A percentile compares a stretch with the other conserved stretches of the same genome.
Evolutionary conservation across 2,329 filamentous ascomycete species (phyloP).

Genomic region (Daldinia sp.): DNA sequence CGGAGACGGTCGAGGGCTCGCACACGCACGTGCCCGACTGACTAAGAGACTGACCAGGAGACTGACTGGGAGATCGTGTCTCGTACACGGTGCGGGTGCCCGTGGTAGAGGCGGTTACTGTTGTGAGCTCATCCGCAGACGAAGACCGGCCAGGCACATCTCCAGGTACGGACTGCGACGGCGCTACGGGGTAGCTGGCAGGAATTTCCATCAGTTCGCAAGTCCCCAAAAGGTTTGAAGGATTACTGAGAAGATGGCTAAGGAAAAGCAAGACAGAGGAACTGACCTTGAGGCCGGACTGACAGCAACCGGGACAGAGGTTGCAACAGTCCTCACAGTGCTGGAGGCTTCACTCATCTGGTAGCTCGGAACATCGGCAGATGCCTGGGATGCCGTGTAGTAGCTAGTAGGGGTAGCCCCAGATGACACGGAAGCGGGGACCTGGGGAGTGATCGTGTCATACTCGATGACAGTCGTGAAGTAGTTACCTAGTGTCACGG

Average conservation of each 20-base stretch:
- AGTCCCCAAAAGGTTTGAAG: constrained; percentile 10
- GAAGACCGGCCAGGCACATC: constrained; percentile 9
- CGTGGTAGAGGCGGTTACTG: constrained; percentile 37
- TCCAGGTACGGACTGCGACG: constrained; percentile 8
- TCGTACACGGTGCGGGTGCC: constrained; percentile 30
- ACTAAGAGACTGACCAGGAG: constrained; percentile 16
- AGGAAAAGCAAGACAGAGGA: constrained; percentile 13
- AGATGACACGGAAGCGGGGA: constrained; percentile 38
- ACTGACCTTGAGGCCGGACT: constrained; percentile 45
- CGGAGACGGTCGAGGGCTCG: constrained; percentile 45
- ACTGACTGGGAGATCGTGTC: constrained; percentile 18
- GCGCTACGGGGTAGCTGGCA: constrained; percentile 23
- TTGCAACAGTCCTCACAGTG: constrained; percentile 37
- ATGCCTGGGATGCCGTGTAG: constrained; percentile 34
- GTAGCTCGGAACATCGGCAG: constrained; percentile 48
- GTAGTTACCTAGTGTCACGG: constrained; percentile 46
- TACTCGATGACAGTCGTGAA: constrained; percentile 49
- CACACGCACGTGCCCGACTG: constrained; percentile 41
- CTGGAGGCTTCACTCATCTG: constrained; percentile 44
- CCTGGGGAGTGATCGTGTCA: constrained; percentile 40
- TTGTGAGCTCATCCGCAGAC: constrained; percentile 25
- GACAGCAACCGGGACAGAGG: constrained; percentile 21
- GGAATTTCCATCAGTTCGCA: constrained; percentile 35
- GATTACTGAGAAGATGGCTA: constrained; percentile 12
- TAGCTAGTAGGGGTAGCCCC: constrained; percentile 41